Evolutionary conservation across 2,329 filamentous ascomycete species (phyloP).

Genomic region (Drechslerella stenobrocha): DNA sequence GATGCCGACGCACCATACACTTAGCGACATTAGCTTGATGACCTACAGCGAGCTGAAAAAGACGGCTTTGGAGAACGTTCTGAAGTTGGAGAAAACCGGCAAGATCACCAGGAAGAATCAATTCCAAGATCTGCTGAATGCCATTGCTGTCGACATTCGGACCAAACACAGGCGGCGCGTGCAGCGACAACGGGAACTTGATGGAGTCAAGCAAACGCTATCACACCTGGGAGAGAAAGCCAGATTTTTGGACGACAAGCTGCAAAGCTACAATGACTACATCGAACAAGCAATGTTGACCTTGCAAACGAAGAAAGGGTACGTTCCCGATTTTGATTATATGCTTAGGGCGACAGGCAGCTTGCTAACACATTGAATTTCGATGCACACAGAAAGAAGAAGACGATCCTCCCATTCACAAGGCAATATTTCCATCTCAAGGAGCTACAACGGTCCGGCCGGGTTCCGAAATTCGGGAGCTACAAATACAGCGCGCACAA

Average conservation of each 20-base stretch:
- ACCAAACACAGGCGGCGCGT: slow-evolving; percentile 93
- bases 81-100: slow-evolving; percentile 81
- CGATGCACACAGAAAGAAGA: slow-evolving; percentile 68
- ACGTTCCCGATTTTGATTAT: slow-evolving; percentile 54
- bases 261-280: slow-evolving; percentile 98
- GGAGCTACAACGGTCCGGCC: slow-evolving; percentile 86
- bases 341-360: slow-evolving; percentile 40
- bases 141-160: slow-evolving; percentile 92
- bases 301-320: slow-evolving; percentile 92
- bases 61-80: slow-evolving; percentile 88
- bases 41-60: slow-evolving; percentile 90
- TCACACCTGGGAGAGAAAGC: slow-evolving; percentile 81
- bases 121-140: slow-evolving; percentile 97
- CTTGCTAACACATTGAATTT: slow-evolving; percentile 53
- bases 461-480: slow-evolving; percentile 94
- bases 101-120: slow-evolving; percentile 83
- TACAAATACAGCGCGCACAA: slow-evolving; percentile 94
- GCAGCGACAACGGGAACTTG: slow-evolving; percentile 86
- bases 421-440: slow-evolving; percentile 99
- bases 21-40: slow-evolving; percentile 82
- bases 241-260: slow-evolving; percentile 86
- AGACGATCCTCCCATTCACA: slow-evolving; percentile 93
- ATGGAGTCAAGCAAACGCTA: slow-evolving; percentile 76
- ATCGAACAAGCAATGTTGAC: slow-evolving; percentile 98
- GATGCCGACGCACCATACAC: slow-evolving; percentile 62